A percentile compares a stretch with the other conserved stretches of the same genome.
These are phyloP conservation scores for Tirmania nivea DNA, from an alignment of 495 filamentous ascomycete genomes.

Conservation along the genomic window DNA sequence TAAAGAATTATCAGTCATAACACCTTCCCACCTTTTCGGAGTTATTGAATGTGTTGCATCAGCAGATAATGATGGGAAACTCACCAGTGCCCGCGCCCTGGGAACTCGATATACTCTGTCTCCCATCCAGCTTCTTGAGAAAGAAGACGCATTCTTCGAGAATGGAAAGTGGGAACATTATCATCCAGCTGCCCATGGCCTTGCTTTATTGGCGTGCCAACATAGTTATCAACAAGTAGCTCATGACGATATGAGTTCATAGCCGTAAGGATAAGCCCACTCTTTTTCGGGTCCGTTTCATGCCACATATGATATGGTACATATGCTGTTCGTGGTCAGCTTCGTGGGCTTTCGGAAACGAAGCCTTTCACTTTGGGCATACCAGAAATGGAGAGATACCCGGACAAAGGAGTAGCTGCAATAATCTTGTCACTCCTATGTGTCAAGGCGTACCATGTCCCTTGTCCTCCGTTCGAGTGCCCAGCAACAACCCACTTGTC, in stretches of 20 bases:
- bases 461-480: slow-evolving; percentile 41
- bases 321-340: slow-evolving; percentile 24
- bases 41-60: slow-evolving; percentile 7
- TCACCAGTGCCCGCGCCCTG: slow-evolving; percentile 32
- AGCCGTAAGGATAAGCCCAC: slow-evolving; percentile 25
- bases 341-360: no score
- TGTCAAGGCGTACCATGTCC: slow-evolving; percentile 35
- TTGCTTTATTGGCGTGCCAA: slow-evolving; percentile 32
- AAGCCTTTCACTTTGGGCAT: slow-evolving; percentile 1
- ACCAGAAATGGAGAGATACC: slow-evolving; percentile 39
- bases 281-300: slow-evolving; percentile 27
- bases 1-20: slow-evolving; percentile 21
- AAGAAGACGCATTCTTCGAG: slow-evolving; percentile 30
- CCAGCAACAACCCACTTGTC: slow-evolving; percentile 33
- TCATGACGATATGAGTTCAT: slow-evolving; percentile 34
- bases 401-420: slow-evolving; percentile 34
- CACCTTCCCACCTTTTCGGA: slow-evolving; percentile 15
- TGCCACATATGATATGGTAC: slow-evolving; percentile 38
- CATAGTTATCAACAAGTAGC: slow-evolving; percentile 29
- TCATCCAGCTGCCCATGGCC: slow-evolving; percentile 36
- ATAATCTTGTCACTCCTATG: slow-evolving; percentile 37
- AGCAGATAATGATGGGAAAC: slow-evolving; percentile 11
- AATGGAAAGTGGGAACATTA: slow-evolving; percentile 39
- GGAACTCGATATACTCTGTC: slow-evolving; percentile 31
- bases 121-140: slow-evolving; percentile 23